Percentiles rank a stretch among this genome's conserved stretches.
Evolutionary conservation across 2,329 filamentous ascomycete species (phyloP).

Genomic region (Thermomyces lanuginosus): DNA sequence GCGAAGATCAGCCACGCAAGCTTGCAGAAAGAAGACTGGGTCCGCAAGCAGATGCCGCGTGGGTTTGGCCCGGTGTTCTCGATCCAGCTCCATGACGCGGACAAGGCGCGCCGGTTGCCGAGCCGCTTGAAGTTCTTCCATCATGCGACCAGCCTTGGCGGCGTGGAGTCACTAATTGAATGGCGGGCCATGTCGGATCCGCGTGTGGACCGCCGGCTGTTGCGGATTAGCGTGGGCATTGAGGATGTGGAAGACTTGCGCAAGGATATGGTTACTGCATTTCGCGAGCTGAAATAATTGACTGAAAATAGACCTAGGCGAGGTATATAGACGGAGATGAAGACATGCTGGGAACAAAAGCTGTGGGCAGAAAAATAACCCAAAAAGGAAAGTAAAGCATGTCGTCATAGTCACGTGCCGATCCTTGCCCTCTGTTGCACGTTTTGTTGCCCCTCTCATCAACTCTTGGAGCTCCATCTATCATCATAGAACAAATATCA

Average conservation of each 20-base stretch:
- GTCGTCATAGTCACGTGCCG: too few species aligned
- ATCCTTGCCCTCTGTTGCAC: too few species aligned
- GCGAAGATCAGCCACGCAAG: conserved; percentile 57
- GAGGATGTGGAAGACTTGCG: conserved; percentile 75
- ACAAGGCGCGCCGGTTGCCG: conserved; percentile 52
- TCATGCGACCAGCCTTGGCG: conserved; percentile 84
- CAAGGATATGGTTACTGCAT: conserved; percentile 53
- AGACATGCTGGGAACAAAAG: conserved; percentile 1
- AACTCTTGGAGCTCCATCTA: too few species aligned
- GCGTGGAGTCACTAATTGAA: conserved; percentile 90
- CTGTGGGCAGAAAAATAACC: not conserved
- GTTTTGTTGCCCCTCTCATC: too few species aligned
- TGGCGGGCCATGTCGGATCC: conserved; percentile 83
- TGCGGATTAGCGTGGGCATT: conserved; percentile 73
- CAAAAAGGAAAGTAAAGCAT: not conserved
- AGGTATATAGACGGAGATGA: conserved; percentile 1
- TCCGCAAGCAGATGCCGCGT: conserved; percentile 73
- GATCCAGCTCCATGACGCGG: conserved; percentile 46
- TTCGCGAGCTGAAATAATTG: conserved; percentile 36
- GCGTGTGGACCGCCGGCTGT: conserved; percentile 51
- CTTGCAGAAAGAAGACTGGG: conserved; percentile 60
- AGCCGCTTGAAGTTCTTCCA: conserved; percentile 71
- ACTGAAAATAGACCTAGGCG: not conserved
- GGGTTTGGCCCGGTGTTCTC: conserved; percentile 84
- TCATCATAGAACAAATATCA: not conserved